phyloP scores from a whole-genome alignment of 164 flowering plant genomes.

The Santalum album region DNA sequence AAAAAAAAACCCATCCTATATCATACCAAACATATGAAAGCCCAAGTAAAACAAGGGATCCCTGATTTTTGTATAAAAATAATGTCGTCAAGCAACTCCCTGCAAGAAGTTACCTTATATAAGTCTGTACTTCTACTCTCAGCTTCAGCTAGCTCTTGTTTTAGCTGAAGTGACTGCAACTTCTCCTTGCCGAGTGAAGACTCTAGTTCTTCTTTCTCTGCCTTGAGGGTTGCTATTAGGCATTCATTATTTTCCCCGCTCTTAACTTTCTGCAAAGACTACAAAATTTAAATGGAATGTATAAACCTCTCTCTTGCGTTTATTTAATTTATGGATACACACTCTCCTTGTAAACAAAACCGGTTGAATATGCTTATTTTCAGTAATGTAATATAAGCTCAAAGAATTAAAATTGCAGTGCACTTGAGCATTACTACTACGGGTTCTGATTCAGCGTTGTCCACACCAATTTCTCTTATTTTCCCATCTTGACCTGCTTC shows the following conservation, averaged over 20 bases:
- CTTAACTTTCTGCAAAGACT: slow-evolving; percentile 40
- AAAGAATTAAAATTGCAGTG: neutral
- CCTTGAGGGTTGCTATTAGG: slow-evolving; percentile 46
- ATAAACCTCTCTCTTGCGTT: too few species aligned
- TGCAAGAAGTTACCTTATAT: slow-evolving; percentile 53
- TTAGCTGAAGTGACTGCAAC: slow-evolving; percentile 54
- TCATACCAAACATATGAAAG: too few species aligned
- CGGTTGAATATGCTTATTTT: too few species aligned
- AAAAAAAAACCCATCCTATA: too few species aligned
- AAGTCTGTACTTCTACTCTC: slow-evolving; percentile 65
- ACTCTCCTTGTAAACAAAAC: too few species aligned
- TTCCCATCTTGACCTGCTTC: slow-evolving; percentile 80
- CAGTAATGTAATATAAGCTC: neutral
- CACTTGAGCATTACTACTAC: slow-evolving; percentile 40
- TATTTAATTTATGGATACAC: too few species aligned
- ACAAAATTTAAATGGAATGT: neutral
- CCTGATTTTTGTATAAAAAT: neutral
- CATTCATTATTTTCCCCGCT: slow-evolving; percentile 36
- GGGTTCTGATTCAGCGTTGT: slow-evolving; percentile 54
- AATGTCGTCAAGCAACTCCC: neutral
- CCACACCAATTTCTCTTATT: slow-evolving; percentile 78
- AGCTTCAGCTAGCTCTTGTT: slow-evolving; percentile 74
- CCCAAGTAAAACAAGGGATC: neutral
- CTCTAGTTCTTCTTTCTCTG: slow-evolving; percentile 82
- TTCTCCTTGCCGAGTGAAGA: slow-evolving; percentile 72